Evolutionary conservation across 2,329 filamentous ascomycete genomes (phyloP).

Genomic region (Tolypocladium paradoxum): DNA sequence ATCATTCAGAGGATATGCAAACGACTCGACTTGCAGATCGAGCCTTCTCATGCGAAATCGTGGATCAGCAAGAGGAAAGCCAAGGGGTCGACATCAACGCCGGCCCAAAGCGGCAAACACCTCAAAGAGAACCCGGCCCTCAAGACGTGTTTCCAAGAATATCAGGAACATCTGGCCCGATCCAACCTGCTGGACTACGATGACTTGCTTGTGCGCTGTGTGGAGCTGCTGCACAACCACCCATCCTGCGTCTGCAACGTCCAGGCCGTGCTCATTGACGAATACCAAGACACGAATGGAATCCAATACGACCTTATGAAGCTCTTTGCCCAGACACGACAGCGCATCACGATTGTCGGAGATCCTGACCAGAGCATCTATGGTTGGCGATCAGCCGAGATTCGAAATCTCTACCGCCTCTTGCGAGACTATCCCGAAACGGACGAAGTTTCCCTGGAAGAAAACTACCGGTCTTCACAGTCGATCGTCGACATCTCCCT

Average conservation of each 20-base stretch:
- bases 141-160: conserved; percentile 58
- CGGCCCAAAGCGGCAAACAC: conserved; percentile 25
- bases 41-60: conserved; percentile 57
- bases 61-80: conserved; percentile 65
- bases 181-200: conserved; percentile 91
- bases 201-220: conserved; percentile 76
- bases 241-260: conserved; percentile 82
- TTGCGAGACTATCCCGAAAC: conserved; percentile 67
- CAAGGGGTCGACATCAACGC: conserved; percentile 36
- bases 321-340: conserved; percentile 61
- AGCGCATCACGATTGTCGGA: conserved; percentile 85
- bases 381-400: conserved; percentile 87
- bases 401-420: conserved; percentile 75
- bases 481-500: conserved; percentile 72
- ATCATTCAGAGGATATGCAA: conserved; percentile 80
- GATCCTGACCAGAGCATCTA: conserved; percentile 98
- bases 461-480: conserved; percentile 89
- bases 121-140: conserved; percentile 44
- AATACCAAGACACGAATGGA: conserved; percentile 95
- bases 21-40: conserved; percentile 54
- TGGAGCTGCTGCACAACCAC: conserved; percentile 61
- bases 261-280: conserved; percentile 84
- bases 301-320: conserved; percentile 94
- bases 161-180: conserved; percentile 61
- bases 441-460: conserved; percentile 73